A percentile compares a stretch with the other conserved stretches of the same genome.
phyloP scores from a whole-genome alignment of 2,329 filamentous ascomycete genomes.

The Fusarium staphyleae region DNA sequence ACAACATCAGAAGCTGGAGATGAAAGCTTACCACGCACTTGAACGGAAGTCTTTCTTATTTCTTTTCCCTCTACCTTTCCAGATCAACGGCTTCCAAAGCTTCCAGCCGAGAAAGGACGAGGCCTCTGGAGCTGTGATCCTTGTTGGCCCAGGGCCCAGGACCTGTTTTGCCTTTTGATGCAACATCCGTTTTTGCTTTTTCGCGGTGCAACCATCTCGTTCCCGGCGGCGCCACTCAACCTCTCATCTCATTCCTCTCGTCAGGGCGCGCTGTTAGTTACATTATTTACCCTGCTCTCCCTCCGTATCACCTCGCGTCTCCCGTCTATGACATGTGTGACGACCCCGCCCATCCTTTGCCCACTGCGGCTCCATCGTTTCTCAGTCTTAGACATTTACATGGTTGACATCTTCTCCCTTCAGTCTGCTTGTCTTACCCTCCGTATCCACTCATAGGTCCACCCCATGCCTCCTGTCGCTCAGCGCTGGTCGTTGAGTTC shows the following conservation, averaged over 20 bases:
- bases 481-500: conserved; percentile 31
- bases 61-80: conserved; percentile 9
- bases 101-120: conserved; percentile 31
- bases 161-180: conserved; percentile 26
- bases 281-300: conserved; percentile 30
- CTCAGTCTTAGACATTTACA: conserved; percentile 24
- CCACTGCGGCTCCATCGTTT: conserved; percentile 23
- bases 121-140: conserved; percentile 29
- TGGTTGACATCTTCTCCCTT: conserved; percentile 32
- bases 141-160: conserved; percentile 24
- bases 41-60: too few species aligned
- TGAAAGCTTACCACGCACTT: background rate
- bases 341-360: conserved; percentile 30
- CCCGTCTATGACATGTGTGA: conserved; percentile 36
- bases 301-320: conserved; percentile 32
- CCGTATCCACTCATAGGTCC: conserved; percentile 24
- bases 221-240: conserved; percentile 36
- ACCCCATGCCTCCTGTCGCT: conserved; percentile 14
- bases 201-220: conserved; percentile 36
- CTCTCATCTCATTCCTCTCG: conserved; percentile 38
- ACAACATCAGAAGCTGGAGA: conserved; percentile 16
- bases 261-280: conserved; percentile 35
- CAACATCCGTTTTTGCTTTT: conserved; percentile 37
- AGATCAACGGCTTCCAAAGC: conserved; percentile 31
- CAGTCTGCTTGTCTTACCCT: conserved; percentile 26